These are phyloP conservation scores for Botrytis fabae DNA, from an alignment of 2,329 filamentous ascomycete genomes.

Conservation along the genomic window DNA sequence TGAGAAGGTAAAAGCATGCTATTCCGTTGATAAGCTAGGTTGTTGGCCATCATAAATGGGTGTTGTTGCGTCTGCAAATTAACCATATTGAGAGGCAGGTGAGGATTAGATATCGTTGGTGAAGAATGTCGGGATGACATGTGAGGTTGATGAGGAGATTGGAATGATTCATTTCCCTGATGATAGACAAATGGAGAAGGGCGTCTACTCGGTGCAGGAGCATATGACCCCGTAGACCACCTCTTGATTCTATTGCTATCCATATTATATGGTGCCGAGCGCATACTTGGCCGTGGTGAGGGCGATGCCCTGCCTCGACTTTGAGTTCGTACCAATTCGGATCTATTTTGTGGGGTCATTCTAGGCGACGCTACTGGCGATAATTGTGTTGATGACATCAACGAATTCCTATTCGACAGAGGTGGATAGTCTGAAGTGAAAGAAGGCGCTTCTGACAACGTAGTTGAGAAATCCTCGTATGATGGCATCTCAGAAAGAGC, in stretches of 20 bases:
- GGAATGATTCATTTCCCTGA: conserved; percentile 59
- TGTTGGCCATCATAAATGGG: conserved; percentile 56
- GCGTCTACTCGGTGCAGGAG: conserved; percentile 55
- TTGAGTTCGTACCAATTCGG: conserved; percentile 61
- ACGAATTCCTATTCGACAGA: conserved; percentile 65
- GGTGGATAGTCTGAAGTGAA: conserved; percentile 67
- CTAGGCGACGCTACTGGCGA: conserved; percentile 72
- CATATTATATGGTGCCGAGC: conserved; percentile 69
- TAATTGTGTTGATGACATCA: conserved; percentile 69
- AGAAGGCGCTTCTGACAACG: conserved; percentile 65
- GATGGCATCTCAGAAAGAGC: conserved; percentile 67
- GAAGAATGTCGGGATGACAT: conserved; percentile 57
- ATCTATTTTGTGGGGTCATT: conserved; percentile 60
- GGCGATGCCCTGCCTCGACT: conserved; percentile 72
- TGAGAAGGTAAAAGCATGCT: conserved; percentile 59
- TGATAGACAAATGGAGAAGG: conserved; percentile 64
- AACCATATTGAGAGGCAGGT: conserved; percentile 49
- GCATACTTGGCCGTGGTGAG: conserved; percentile 66
- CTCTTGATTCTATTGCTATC: conserved; percentile 68
- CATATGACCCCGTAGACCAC: conserved; percentile 77
- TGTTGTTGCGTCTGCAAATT: conserved; percentile 59
- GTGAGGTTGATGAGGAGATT: conserved; percentile 50
- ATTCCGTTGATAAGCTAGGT: conserved; percentile 53
- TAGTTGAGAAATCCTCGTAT: conserved; percentile 69
- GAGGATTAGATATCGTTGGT: conserved; percentile 46